phyloP scores from a whole-genome alignment of 2,329 filamentous ascomycete species.

The Nannizziopsis barbatae region DNA sequence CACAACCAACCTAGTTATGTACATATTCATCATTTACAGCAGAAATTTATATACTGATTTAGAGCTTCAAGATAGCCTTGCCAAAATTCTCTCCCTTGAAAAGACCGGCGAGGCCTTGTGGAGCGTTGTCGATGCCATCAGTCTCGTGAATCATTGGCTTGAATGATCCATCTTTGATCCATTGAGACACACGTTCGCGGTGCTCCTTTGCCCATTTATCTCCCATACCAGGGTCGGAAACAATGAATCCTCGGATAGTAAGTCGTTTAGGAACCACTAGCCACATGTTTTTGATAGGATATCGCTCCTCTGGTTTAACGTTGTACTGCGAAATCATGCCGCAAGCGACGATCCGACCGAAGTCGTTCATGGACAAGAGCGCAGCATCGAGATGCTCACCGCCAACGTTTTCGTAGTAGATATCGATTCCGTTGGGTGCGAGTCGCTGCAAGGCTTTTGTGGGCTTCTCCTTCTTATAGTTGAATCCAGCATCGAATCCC shows the following conservation, averaged over 20 bases:
- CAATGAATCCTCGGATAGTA: conserved; percentile 62
- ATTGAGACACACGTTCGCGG: conserved; percentile 62
- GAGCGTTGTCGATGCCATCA: conserved; percentile 64
- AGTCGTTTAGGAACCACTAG: conserved; percentile 57
- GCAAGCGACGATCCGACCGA: conserved; percentile 55
- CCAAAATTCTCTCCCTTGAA: conserved; percentile 72
- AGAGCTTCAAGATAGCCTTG: conserved; percentile 66
- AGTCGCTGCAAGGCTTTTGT: conserved; percentile 56
- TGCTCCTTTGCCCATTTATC: conserved; percentile 58
- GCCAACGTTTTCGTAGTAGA: conserved; percentile 73
- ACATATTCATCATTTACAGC: neutral
- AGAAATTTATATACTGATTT: conserved; percentile 22
- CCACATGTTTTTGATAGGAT: conserved; percentile 57
- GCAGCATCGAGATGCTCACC: conserved; percentile 63
- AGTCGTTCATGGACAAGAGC: conserved; percentile 51
- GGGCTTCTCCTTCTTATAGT: conserved; percentile 76
- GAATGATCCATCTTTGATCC: conserved; percentile 65
- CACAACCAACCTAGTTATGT: too few species aligned
- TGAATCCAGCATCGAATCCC: conserved; percentile 63
- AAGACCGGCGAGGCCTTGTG: conserved; percentile 63
- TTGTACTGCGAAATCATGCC: conserved; percentile 73
- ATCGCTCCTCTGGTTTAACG: conserved; percentile 43
- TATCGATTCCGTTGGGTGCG: conserved; percentile 67
- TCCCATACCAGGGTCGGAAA: conserved; percentile 53
- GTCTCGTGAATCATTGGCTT: conserved; percentile 59